Base-by-base conservation (phyloP, 2,329 filamentous ascomycete species). In the Westerdykella sp. region DNA sequence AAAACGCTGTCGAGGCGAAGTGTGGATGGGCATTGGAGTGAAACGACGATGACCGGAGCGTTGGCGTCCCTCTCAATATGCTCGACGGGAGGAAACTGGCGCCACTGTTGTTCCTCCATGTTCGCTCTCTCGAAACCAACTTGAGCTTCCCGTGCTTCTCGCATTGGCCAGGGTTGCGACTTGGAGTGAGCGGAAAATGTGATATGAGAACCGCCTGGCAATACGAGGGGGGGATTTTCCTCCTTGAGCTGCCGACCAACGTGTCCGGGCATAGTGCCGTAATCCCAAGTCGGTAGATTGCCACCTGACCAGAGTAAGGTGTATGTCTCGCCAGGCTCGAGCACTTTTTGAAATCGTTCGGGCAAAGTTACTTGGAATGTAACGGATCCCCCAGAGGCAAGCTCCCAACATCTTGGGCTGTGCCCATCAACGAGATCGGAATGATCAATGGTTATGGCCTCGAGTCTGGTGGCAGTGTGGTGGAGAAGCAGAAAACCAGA, bases 251-350 rank as follows among this genome's bases (percentile, higher is more conserved):
- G 35, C 18, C 30, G 43, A 21, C 36, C 30, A 12, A 36, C 36
- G 37, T 42, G 43, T 21, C 42, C 40, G 15, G 22, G 39, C 31
- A 45, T 22, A n/a, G 43, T 45, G 36, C 43, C 43, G 12, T 32
- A 42, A n/a, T 45, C 43, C 43, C 43, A 45, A 14, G 22, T 11
- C 12, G 35, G 13, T 13, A 45, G 21, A n/a, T 39, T 15, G 25
- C n/a, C 36, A 35, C 43, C 43, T 14, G 39, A 35, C 43, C 43
- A 45, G 14, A 45, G 37, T 30, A 45, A 15, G 15, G 23, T 40
- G 14, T 45, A 45, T 36, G 32, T 39, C 30, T 45, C 18, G 25
- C 34, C 31, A 15, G 36, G 14, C 5, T 16, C 18, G 18, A 42
- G 39, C 13, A 39, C 7, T 36, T 45, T 39, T n/a, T 45, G 43